Evolutionary conservation across 208 protist species (phyloP), one percentile per base, ranked within the genome.

Genomic region (Leishmania mexicana): DNA sequence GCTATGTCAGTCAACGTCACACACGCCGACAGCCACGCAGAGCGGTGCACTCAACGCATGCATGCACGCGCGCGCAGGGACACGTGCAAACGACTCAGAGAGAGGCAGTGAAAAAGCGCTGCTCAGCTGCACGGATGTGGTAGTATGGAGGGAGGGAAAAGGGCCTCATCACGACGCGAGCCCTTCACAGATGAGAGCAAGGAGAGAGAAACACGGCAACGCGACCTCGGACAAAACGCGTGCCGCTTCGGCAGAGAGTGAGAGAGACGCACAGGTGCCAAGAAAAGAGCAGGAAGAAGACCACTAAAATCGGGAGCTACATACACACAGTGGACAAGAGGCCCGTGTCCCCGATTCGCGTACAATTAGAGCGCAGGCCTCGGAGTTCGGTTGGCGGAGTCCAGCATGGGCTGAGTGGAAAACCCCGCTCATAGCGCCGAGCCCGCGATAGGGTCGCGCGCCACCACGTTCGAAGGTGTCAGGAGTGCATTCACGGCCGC

Each of bases 401-500:
- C 28, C 42, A 5, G 28, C 40, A 35, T 42, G 1, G 31, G 72
- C 49, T 51, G 17, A 40, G 47, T 17, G 17, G 72, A 19, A 38
- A 65, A 15, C 10, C 62, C 77, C 31, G 19, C 79, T 24, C 51
- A 65, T 42, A 35, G 21, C n/a, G 54, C 7, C 17, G n/a, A 42
- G 19, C 40, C 67, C 28, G 64, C 78, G 1, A 78, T 17, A 57
- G 83, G 79, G 54, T 87, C 83, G 31, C 83, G 83, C 13, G 79
- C 83, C 3, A 87, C 79, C 49, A 83, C 60, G 60, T 80, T 80
- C 17, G 83, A 78, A 35, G 83, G 79, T 4, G 38, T 28, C 65
- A 87, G 54, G 15, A 87, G 75, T 57, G 73, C 70, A 2, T 80
- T 60, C 31, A 80, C 57, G 8, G 10, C 75, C 0, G 54, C 78